These are phyloP conservation scores for Nymphaea colorata DNA, from an alignment of 164 flowering plant genomes.

Conservation along the genomic window DNA sequence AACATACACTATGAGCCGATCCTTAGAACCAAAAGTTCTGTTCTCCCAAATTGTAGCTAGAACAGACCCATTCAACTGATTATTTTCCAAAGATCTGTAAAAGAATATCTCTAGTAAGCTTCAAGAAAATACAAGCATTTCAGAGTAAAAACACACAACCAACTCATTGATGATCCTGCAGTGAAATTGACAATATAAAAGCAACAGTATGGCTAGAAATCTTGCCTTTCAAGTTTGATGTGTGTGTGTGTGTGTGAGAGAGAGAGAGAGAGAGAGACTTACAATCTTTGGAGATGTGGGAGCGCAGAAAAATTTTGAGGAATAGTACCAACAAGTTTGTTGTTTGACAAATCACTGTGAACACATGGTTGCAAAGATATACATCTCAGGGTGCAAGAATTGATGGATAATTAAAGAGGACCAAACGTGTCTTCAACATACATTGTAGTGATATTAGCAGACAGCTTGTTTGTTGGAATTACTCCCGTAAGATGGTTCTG, in stretches of 20 bases:
- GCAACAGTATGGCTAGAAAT: no score
- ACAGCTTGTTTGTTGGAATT: conserved; percentile 47
- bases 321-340: conserved; percentile 58
- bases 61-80: conserved; percentile 38
- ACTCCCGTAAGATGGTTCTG: conserved; percentile 53
- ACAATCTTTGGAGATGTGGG: conserved; percentile 68
- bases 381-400: background rate
- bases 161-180: background rate
- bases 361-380: background rate
- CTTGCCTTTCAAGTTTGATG: background rate
- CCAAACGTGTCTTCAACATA: conserved; percentile 14
- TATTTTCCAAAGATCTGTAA: conserved; percentile 50
- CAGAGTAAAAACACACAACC: no score
- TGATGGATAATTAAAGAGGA: no score
- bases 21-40: conserved; percentile 20
- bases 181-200: background rate
- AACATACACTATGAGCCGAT: conserved; percentile 48
- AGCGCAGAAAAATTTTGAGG: conserved; percentile 51
- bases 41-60: conserved; percentile 55
- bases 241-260: background rate
- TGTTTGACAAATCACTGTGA: conserved; percentile 63
- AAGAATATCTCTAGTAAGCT: background rate
- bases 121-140: no score
- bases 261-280: conserved; percentile 16
- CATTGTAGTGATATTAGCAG: conserved; percentile 65